Evolutionary conservation across 2,329 filamentous ascomycete species (phyloP), one percentile per base, ranked within the genome.

Genomic region (Trichoderma sp.): DNA sequence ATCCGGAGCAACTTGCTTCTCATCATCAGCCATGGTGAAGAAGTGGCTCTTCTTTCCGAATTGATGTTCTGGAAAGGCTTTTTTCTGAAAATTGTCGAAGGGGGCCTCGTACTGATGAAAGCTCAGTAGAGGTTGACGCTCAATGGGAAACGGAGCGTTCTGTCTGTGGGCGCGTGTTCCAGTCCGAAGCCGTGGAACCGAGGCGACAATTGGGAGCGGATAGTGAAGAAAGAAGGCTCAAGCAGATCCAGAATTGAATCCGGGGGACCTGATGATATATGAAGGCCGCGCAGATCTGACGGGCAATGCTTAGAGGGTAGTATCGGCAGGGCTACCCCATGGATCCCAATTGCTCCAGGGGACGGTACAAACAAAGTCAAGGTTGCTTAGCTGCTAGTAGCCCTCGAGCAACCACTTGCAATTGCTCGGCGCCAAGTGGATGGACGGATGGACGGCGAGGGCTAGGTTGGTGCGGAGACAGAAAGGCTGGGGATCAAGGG

Each of bases 11-110:
- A 9, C 60, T 6, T 50, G 33, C 68, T 79, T 78, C 74, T 81
- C 79, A 71, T 81, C 79, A 73, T 81, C 77, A 64, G 81, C 74
- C 80, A 82, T 83, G 74, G 65, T 77, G 76, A 35, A 59, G 62
- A 35, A 21, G 3, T 53, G 60, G 41, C 41, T 21, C 27, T 9
- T 31, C 21, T 50, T 65, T 62, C 56, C 56, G 27, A 33, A 50
- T 63, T 63, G 68, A 27, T 68, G 3, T 21, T n/a, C 27, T 62
- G 59, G 59, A 62, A 62, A 33, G n/a, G n/a, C 1, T 7, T 6
- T 38, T 41, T 27, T 45, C 16, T 45, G 41, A 45, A n/a, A 21
- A 27, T 64, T 64, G 60, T 45, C 69, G 29, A 24, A 63, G 41
- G 7, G 6, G 41, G 71, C 53, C 27, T 73, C 41, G 56, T 53